These are phyloP conservation scores for Aspergillus vadensis DNA, from an alignment of 2,329 filamentous ascomycete genomes.

Conservation along the genomic window DNA sequence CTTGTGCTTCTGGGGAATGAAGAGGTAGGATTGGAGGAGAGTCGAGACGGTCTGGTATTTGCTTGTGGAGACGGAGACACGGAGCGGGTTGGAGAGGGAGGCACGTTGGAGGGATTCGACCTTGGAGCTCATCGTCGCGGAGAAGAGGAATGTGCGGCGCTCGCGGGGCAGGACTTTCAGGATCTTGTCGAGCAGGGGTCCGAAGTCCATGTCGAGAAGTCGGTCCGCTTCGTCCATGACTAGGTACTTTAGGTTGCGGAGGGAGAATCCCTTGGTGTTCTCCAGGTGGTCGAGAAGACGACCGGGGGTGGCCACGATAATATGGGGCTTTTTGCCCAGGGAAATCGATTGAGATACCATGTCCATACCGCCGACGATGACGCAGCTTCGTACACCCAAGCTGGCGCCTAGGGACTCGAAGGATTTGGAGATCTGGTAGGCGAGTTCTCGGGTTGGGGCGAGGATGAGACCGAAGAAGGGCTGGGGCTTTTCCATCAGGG, in stretches of 20 bases:
- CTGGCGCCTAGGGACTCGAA: constrained; percentile 85
- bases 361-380: constrained; percentile 91
- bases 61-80: constrained; percentile 76
- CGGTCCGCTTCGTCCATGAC: constrained; percentile 96
- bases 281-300: constrained; percentile 88
- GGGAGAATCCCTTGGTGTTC: constrained; percentile 93
- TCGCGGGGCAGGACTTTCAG: constrained; percentile 82
- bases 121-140: constrained; percentile 90
- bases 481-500: constrained; percentile 83
- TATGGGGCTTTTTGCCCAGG: constrained; percentile 92
- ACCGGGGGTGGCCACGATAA: constrained; percentile 89
- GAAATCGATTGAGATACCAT: constrained; percentile 92
- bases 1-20: constrained; percentile 84
- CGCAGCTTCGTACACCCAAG: constrained; percentile 82
- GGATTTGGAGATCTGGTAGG: constrained; percentile 83
- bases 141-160: constrained; percentile 83
- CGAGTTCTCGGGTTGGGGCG: constrained; percentile 89
- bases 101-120: constrained; percentile 91
- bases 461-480: constrained; percentile 85
- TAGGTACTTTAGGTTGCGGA: constrained; percentile 79
- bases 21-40: constrained; percentile 80
- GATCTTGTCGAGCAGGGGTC: constrained; percentile 88
- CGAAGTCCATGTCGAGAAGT: constrained; percentile 90
- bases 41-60: constrained; percentile 92
- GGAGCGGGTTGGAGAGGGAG: constrained; percentile 78